Evolutionary conservation across 352 stramenopile genomes (phyloP), one percentile per base, ranked within the genome.

Genomic region (Globisporangium uncinulatum): DNA sequence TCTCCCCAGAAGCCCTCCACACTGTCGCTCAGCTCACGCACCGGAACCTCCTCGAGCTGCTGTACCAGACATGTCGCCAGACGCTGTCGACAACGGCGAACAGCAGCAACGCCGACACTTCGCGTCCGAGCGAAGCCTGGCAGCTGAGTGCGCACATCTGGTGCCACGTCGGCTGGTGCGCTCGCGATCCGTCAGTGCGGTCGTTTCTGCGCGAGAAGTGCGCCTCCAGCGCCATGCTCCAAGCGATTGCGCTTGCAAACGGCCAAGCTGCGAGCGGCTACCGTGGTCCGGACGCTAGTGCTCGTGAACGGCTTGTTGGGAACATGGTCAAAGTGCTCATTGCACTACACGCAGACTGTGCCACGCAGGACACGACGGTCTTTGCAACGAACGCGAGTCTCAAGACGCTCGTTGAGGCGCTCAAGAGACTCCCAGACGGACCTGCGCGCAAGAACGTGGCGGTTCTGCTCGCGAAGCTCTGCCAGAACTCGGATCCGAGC

Each of bases 281-380:
- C 24, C 73, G 7, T 21, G 24, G n/a, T 36, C 17, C 63, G 45
- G 59, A 45, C 24, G 5, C 64, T 15, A 70, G 55, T 20, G 68
- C 68, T 7, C 71, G 66, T 17, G 80, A 90, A 17, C 66, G 80
- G 51, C 61, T 86, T 6, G 66, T 83, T 3, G 81, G 80, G 3
- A 93, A 93, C 43, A 64, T 83, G 4, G 69, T 81, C 41, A 91
- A 89, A 51, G 75, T 82, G 11, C 58, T 89, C 42, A 90, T 90
- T 48, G 62, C 71, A 0, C 54, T 89, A 57, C 50, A 86, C 14
- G 44, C 47, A 0, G 67, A 71, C 20, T 51, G 58, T 3, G 51
- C 69, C 3, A 17, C 54, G 6, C 32, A 32, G 3, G 67, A 73
- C 36, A 1, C 9, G 0, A 47, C 29, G 36, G 53, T 69, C 5